Percentiles rank a stretch among this genome's conserved stretches.
These are phyloP conservation scores for Arabidopsis lyrata DNA, from an alignment of 441 rosid species.

Conservation along the genomic window DNA sequence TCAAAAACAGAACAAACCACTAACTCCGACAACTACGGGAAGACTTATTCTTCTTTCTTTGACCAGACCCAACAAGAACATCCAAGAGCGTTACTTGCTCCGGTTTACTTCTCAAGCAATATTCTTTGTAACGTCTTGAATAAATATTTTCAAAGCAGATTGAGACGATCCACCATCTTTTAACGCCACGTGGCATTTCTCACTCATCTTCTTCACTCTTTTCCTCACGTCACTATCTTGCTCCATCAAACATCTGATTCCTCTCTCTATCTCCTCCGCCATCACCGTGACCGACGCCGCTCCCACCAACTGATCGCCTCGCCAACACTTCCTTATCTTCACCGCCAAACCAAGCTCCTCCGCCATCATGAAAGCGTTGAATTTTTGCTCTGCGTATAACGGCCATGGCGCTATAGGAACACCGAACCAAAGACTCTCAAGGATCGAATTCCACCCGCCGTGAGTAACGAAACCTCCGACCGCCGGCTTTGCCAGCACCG, in stretches of 20 bases:
- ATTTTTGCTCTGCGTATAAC: slow-evolving; percentile 55
- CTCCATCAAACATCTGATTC: slow-evolving; percentile 50
- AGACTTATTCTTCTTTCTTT: too few species aligned
- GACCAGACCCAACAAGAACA: too few species aligned
- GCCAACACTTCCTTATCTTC: slow-evolving; percentile 48
- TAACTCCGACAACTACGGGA: too few species aligned
- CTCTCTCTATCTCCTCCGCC: slow-evolving; percentile 53
- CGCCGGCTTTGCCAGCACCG: slow-evolving; percentile 45
- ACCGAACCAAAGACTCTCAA: slow-evolving; percentile 60
- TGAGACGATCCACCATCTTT: slow-evolving; percentile 53
- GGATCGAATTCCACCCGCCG: slow-evolving; percentile 62
- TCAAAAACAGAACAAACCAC: too few species aligned
- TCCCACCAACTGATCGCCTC: slow-evolving; percentile 33
- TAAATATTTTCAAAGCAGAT: not conserved
- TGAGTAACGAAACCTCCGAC: slow-evolving; percentile 64
- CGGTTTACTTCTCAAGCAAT: not conserved
- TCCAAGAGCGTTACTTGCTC: too few species aligned
- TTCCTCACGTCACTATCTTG: slow-evolving; percentile 36
- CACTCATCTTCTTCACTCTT: slow-evolving; percentile 48
- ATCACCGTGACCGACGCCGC: slow-evolving; percentile 15
- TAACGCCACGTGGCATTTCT: slow-evolving; percentile 39
- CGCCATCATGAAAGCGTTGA: slow-evolving; percentile 56
- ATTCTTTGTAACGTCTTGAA: slow-evolving; percentile 26
- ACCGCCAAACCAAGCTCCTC: slow-evolving; percentile 51
- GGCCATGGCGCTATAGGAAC: slow-evolving; percentile 64